These are phyloP conservation scores for Aureobasidium sp. DNA, from an alignment of 2,329 filamentous ascomycete genomes.

Conservation along the genomic window DNA sequence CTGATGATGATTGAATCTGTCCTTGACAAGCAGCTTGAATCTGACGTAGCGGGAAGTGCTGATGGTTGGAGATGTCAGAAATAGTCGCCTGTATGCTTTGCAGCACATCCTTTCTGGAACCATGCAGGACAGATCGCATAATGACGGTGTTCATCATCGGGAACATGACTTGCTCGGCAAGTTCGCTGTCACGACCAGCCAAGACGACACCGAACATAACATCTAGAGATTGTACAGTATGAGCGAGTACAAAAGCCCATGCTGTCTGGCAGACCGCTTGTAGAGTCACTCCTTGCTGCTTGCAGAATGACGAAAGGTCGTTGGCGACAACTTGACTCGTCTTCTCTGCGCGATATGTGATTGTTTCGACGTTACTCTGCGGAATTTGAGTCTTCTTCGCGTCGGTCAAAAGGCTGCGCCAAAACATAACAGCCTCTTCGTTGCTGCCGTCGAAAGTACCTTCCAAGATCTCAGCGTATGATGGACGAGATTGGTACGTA, in stretches of 20 bases:
- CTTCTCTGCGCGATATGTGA: conserved; percentile 40
- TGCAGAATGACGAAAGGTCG: conserved; percentile 55
- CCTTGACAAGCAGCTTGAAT: conserved; percentile 49
- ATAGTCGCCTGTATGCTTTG: conserved; percentile 66
- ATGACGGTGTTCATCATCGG: conserved; percentile 90
- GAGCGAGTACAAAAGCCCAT: conserved; percentile 66
- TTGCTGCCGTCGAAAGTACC: conserved; percentile 44
- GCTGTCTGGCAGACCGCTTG: conserved; percentile 71
- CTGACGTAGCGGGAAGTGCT: conserved; percentile 70
- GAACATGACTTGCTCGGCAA: conserved; percentile 63
- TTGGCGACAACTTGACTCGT: conserved; percentile 36
- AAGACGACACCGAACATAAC: conserved; percentile 76
- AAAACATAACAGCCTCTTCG: conserved; percentile 54
- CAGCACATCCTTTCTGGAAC: conserved; percentile 57
- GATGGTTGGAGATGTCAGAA: conserved; percentile 58
- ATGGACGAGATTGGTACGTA: conserved; percentile 35
- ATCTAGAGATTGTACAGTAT: conserved; percentile 58
- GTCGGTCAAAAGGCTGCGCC: conserved; percentile 60
- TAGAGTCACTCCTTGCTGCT: conserved; percentile 57
- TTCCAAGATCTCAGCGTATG: conserved; percentile 49
- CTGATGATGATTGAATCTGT: conserved; percentile 29
- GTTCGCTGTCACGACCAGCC: conserved; percentile 72
- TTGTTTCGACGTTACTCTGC: background rate
- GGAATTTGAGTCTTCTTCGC: conserved; percentile 38
- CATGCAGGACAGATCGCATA: conserved; percentile 65